A percentile compares a stretch with the other conserved stretches of the same genome.
Conservation (phyloP, 345 rosid genomes). For the Pugionium dolabratum region DNA sequence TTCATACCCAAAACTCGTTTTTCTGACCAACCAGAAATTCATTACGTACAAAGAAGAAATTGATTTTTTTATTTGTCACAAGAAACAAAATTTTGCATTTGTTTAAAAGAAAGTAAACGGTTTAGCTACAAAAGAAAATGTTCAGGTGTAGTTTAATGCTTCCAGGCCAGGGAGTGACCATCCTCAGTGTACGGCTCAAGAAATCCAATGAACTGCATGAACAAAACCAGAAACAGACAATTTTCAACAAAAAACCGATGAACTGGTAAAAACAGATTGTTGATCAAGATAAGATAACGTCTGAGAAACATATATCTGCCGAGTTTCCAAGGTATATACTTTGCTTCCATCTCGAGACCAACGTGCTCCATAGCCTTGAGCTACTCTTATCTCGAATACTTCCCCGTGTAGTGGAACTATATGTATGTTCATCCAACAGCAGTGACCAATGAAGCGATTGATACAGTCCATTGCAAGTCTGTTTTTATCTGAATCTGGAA, state of each 20-base stretch:
- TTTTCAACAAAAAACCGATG: background rate
- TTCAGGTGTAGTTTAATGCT: slow-evolving; percentile 41
- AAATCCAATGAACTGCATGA: slow-evolving; percentile 77
- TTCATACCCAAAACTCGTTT: too few species aligned
- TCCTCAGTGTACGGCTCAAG: slow-evolving; percentile 77
- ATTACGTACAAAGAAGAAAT: too few species aligned
- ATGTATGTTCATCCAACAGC: slow-evolving; percentile 71
- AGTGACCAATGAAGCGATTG: slow-evolving; percentile 43
- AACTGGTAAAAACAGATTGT: background rate
- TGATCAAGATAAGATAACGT: slow-evolving; percentile 1
- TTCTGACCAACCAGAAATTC: too few species aligned
- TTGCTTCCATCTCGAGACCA: slow-evolving; percentile 74
- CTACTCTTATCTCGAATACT: slow-evolving; percentile 68
- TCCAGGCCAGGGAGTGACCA: slow-evolving; percentile 74
- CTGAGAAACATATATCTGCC: background rate
- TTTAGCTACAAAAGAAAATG: background rate
- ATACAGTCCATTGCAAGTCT: slow-evolving; percentile 54
- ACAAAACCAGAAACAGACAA: slow-evolving; percentile 17
- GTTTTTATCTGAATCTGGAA: slow-evolving; percentile 60
- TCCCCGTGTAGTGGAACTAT: slow-evolving; percentile 63
- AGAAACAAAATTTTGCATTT: background rate
- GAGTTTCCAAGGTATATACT: slow-evolving; percentile 44
- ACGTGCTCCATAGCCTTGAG: slow-evolving; percentile 69
- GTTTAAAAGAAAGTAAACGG: background rate
- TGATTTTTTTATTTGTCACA: too few species aligned